Conservation (phyloP, 768 basidiomycete species). For the Trametes gibbosa region DNA sequence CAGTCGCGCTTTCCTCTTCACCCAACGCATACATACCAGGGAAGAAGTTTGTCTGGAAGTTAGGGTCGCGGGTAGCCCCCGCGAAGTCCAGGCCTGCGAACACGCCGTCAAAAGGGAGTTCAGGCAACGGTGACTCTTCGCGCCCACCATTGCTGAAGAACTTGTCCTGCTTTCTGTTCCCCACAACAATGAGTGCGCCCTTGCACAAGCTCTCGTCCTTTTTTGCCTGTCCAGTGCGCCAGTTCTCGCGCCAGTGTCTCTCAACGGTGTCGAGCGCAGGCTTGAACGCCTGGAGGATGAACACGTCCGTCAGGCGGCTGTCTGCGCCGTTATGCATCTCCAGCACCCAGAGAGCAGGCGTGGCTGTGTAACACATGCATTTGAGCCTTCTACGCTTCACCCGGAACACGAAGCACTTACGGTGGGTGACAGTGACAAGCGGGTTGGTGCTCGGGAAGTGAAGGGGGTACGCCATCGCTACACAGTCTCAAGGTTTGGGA, state of each 20-base stretch:
- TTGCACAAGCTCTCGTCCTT: constrained; percentile 52
- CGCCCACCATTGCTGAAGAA: constrained; percentile 81
- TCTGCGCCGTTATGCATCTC: constrained; percentile 80
- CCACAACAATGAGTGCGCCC: constrained; percentile 77
- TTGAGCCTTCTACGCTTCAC: neutral
- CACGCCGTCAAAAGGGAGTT: neutral
- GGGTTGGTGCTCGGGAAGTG: constrained; percentile 49
- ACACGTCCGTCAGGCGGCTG: constrained; percentile 57
- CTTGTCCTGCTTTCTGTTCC: constrained; percentile 73
- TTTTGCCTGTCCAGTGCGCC: constrained; percentile 41
- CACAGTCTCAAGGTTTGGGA: neutral
- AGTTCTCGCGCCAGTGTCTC: constrained; percentile 61
- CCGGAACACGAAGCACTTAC: constrained; percentile 35
- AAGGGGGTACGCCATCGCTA: constrained; percentile 44
- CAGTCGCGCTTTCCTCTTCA: neutral
- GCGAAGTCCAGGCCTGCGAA: constrained; percentile 61
- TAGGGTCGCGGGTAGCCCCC: constrained; percentile 47
- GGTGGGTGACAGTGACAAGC: constrained; percentile 65
- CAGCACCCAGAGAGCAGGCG: constrained; percentile 65
- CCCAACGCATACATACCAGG: constrained; percentile 42
- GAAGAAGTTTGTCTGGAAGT: constrained; percentile 67
- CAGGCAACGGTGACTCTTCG: neutral
- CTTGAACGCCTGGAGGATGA: constrained; percentile 59
- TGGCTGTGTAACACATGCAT: constrained; percentile 39
- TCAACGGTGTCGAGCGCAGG: constrained; percentile 76